Evolutionary conservation across 306 rosid genomes (phyloP).

Genomic region (Ormosia emarginata): DNA sequence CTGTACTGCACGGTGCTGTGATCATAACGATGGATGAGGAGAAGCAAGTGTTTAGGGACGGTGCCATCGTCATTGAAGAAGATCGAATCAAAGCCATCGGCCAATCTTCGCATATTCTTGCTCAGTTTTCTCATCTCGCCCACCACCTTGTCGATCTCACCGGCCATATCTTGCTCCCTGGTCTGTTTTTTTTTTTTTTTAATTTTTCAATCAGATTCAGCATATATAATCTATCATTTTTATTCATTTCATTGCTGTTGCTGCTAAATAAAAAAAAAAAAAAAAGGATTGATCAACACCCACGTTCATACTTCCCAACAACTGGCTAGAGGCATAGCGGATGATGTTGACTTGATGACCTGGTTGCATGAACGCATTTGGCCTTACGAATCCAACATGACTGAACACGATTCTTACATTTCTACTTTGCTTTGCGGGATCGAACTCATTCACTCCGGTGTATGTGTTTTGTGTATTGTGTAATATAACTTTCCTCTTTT

Average conservation of each 20-base stretch:
- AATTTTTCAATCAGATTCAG: too few relatives aligned
- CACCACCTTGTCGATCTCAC: conserved; percentile 45
- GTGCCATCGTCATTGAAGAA: conserved; percentile 55
- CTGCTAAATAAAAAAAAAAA: not conserved
- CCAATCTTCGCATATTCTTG: conserved; percentile 50
- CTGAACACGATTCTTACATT: conserved; percentile 66
- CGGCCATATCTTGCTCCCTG: conserved; percentile 72
- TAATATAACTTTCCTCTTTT: too few relatives aligned
- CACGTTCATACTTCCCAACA: conserved; percentile 89
- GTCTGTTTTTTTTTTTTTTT: conserved; percentile 3
- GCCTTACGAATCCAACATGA: conserved; percentile 91
- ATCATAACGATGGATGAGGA: conserved; percentile 72
- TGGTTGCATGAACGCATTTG: conserved; percentile 87
- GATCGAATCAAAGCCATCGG: conserved; percentile 60
- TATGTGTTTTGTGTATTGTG: not conserved
- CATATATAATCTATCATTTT: too few relatives aligned
- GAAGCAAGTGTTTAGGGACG: conserved; percentile 56
- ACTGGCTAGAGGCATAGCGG: conserved; percentile 82
- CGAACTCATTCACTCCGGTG: conserved; percentile 82
- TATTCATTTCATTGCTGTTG: too few relatives aligned
- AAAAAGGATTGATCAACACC: conserved; percentile 65
- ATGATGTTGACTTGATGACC: conserved; percentile 84
- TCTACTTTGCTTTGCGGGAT: conserved; percentile 80
- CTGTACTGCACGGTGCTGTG: conserved; percentile 49
- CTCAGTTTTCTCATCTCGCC: conserved; percentile 39